Evolutionary conservation across 768 basidiomycete genomes (phyloP).

Genomic region (Leccinum pellstonianum): DNA sequence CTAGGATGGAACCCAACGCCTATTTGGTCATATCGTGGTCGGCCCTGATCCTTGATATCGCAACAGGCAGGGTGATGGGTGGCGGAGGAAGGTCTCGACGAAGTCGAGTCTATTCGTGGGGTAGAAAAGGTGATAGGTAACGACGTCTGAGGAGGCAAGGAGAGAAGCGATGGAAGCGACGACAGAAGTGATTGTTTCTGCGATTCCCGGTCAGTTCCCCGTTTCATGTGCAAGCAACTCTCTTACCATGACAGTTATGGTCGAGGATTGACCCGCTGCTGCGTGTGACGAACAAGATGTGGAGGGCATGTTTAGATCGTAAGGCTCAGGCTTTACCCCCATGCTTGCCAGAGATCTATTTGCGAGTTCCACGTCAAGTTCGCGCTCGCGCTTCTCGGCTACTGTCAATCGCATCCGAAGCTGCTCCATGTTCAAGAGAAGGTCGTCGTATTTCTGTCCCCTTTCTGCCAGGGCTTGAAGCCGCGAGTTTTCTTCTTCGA

Average conservation of each 20-base stretch:
- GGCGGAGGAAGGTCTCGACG: constrained; percentile 40
- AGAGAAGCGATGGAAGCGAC: constrained; percentile 71
- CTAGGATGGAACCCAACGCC: constrained; percentile 50
- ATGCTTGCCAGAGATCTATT: constrained; percentile 34
- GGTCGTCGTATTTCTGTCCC: constrained; percentile 38
- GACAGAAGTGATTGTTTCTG: constrained; percentile 69
- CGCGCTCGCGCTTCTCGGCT: constrained; percentile 64
- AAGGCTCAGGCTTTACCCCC: constrained; percentile 57
- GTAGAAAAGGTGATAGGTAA: constrained; percentile 57
- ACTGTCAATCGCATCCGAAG: constrained; percentile 64
- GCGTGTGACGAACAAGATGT: constrained; percentile 39
- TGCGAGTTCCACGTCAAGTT: constrained; percentile 62
- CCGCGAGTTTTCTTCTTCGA: constrained; percentile 81
- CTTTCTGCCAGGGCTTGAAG: constrained; percentile 60
- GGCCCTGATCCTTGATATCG: constrained; percentile 55
- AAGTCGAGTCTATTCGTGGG: constrained; percentile 40
- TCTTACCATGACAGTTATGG: constrained; percentile 68
- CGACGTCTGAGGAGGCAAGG: constrained; percentile 58
- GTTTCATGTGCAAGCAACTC: neutral
- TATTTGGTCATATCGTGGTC: constrained; percentile 40
- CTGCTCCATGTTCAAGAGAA: constrained; percentile 61
- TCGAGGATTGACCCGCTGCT: constrained; percentile 49
- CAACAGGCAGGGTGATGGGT: constrained; percentile 42
- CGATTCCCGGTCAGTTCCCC: constrained; percentile 16
- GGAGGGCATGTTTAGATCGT: constrained; percentile 50